Conservation (phyloP, 2,329 filamentous ascomycete species). For the Xylaria arbuscula region DNA sequence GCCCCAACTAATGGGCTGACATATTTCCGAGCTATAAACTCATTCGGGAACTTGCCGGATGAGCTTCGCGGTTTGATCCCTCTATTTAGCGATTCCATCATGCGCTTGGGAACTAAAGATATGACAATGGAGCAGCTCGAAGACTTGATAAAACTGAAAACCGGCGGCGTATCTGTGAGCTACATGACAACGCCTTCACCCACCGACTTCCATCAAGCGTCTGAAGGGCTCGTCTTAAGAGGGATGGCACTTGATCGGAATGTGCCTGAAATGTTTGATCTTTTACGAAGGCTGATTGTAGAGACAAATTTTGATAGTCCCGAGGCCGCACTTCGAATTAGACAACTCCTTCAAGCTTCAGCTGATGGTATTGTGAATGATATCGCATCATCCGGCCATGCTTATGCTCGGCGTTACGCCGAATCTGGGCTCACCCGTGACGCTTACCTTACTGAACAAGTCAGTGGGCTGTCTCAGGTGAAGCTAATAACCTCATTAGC, state of each 20-base stretch:
- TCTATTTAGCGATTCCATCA: conserved; percentile 89
- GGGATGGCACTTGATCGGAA: conserved; percentile 92
- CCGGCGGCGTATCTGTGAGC: conserved; percentile 86
- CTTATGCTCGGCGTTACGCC: conserved; percentile 85
- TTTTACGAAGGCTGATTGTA: conserved; percentile 81
- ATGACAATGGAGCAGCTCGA: conserved; percentile 95
- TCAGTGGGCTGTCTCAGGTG: conserved; percentile 90
- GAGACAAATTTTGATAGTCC: conserved; percentile 92
- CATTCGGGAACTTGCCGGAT: conserved; percentile 80
- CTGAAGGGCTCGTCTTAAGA: conserved; percentile 84
- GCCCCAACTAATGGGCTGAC: conserved; percentile 95
- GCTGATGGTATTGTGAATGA: conserved; percentile 91
- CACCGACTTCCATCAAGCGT: conserved; percentile 73
- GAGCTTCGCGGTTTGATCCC: conserved; percentile 87
- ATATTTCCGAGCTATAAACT: conserved; percentile 92
- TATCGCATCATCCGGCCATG: conserved; percentile 90
- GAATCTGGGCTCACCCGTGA: conserved; percentile 80
- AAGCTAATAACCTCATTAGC: conserved; percentile 85
- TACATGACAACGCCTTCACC: conserved; percentile 87
- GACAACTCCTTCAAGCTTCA: conserved; percentile 85
- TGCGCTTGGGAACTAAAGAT: conserved; percentile 89
- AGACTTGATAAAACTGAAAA: conserved; percentile 95
- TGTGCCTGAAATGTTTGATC: conserved; percentile 88
- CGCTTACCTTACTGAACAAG: conserved; percentile 81
- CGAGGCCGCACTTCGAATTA: conserved; percentile 82